These are phyloP conservation scores for Penicillium goetzii DNA, from an alignment of 495 filamentous ascomycete genomes.

Conservation along the genomic window DNA sequence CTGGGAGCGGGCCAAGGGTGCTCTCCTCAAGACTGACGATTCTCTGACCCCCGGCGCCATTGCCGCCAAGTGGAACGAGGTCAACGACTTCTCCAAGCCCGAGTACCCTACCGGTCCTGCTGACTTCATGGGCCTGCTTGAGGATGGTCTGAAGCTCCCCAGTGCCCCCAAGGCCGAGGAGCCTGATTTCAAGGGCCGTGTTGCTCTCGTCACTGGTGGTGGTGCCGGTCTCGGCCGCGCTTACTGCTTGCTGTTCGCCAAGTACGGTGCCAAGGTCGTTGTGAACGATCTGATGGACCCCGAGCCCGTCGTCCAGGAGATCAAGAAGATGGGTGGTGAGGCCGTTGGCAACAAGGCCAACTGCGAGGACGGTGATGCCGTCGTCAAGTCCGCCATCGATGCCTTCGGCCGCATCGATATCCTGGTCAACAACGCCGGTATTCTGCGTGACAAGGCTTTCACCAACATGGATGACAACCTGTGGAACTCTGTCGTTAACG, in stretches of 20 bases:
- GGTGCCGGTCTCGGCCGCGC: slow-evolving; percentile 85
- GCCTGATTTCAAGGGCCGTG: slow-evolving; percentile 86
- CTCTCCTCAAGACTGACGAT: slow-evolving; percentile 86
- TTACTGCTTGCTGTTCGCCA: slow-evolving; percentile 90
- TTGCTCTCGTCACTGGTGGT: slow-evolving; percentile 90
- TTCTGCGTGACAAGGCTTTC: slow-evolving; percentile 97
- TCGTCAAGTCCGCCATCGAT: slow-evolving; percentile 92
- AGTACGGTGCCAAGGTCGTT: slow-evolving; percentile 85
- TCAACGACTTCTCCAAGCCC: slow-evolving; percentile 84
- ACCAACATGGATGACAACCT: slow-evolving; percentile 93
- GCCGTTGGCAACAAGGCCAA: slow-evolving; percentile 92
- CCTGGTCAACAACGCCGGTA: slow-evolving; percentile 96
- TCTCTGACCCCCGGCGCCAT: slow-evolving; percentile 87
- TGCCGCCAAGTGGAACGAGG: slow-evolving; percentile 83
- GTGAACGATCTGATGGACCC: slow-evolving; percentile 95
- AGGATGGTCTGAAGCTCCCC: slow-evolving; percentile 79
- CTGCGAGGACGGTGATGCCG: slow-evolving; percentile 89
- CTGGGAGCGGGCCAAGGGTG: slow-evolving; percentile 94
- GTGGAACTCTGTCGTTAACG: slow-evolving; percentile 90
- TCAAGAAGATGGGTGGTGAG: slow-evolving; percentile 85
- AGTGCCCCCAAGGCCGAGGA: slow-evolving; percentile 75
- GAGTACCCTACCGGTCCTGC: slow-evolving; percentile 84
- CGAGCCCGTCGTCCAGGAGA: slow-evolving; percentile 90
- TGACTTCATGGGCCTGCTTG: slow-evolving; percentile 85
- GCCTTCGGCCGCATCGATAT: slow-evolving; percentile 93